Evolutionary conservation across 176 grass and related monocot species (phyloP), one percentile per base, ranked within the genome.

Genomic region (Poa pratensis): DNA sequence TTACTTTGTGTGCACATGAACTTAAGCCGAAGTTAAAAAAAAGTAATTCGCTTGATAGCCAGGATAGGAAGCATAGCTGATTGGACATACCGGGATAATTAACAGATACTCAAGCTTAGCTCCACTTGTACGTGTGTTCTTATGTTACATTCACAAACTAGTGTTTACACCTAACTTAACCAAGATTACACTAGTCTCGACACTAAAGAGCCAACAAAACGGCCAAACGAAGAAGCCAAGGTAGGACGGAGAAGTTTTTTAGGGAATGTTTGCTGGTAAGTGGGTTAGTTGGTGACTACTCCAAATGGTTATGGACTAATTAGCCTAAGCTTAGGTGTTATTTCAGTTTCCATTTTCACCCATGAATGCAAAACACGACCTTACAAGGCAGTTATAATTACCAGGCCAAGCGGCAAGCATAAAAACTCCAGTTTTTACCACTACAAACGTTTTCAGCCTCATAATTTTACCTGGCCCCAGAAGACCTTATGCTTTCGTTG

Each of bases 281-380:
- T 39, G 17, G 42, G 14, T 54, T 15, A 28, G 24, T 16, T 63
- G 4, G 24, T 35, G 52, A 64, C 27, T 28, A 12, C 32, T 68
- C 16, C 32, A 14, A 20, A 84, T 40, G 16, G 10, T 45, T 24
- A 70, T 71, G 37, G 28, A 23, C 65, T 71, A 60, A 64, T 20
- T 11, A 64, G 22, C 17, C 16, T 28, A 51, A 65, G n/a, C 55
- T 52, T 15, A 48, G 18, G 35, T 35, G 16, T 18, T 88, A 43
- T 84, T 77, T 62, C 46, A 51, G 78, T 67, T 67, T 51, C 11
- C 61, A 6, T 19, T 50, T 67, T 19, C 35, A 50, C 58, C 23
- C 17, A 46, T 80, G 63, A 79, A 37, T 63, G 63, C 57, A 62
- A 40, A 64, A 69, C 63, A 87, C 57, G 43, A 73, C 46, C 45